phyloP scores from a whole-genome alignment of 768 basidiomycete genomes.

The Lactarius evosmus region DNA sequence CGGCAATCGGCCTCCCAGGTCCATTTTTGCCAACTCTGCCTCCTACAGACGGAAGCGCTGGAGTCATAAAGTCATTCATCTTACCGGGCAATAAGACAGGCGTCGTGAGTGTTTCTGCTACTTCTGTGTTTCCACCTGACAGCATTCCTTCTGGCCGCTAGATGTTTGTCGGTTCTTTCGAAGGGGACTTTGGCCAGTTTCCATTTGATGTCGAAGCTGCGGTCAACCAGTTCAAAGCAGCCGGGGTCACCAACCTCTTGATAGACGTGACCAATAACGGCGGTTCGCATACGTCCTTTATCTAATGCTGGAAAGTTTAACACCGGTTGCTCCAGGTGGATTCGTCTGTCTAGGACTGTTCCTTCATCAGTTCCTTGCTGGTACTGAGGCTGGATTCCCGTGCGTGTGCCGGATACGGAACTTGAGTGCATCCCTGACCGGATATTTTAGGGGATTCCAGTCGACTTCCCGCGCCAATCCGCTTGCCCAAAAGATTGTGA shows the following conservation, averaged over 20 bases:
- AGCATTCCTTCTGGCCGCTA: slow-evolving; percentile 29
- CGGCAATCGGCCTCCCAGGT: slow-evolving; percentile 45
- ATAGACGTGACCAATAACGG: slow-evolving; percentile 63
- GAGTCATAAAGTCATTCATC: slow-evolving; percentile 55
- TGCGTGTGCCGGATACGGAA: slow-evolving; percentile 33
- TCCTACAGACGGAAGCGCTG: slow-evolving; percentile 44
- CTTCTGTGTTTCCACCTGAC: not conserved
- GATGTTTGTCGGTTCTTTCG: slow-evolving; percentile 64
- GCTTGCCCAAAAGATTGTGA: slow-evolving; percentile 58
- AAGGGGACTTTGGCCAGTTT: slow-evolving; percentile 48
- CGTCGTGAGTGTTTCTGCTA: slow-evolving; percentile 42
- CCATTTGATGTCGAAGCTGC: slow-evolving; percentile 48
- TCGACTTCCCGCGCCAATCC: slow-evolving; percentile 52
- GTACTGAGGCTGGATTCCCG: slow-evolving; percentile 49
- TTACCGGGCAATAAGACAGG: slow-evolving; percentile 56
- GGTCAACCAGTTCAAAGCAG: slow-evolving; percentile 43
- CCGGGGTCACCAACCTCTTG: slow-evolving; percentile 49
- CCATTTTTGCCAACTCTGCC: slow-evolving; percentile 49
- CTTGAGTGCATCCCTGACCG: not conserved
- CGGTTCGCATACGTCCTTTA: slow-evolving; percentile 38
- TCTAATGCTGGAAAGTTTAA: not conserved
- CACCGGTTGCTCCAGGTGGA: slow-evolving; percentile 39
- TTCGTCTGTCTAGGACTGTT: slow-evolving; percentile 61
- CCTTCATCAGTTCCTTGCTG: slow-evolving; percentile 55
- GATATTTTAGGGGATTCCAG: slow-evolving; percentile 48